phyloP scores from a whole-genome alignment of 768 basidiomycete species.

The Solioccasus polychromus region DNA sequence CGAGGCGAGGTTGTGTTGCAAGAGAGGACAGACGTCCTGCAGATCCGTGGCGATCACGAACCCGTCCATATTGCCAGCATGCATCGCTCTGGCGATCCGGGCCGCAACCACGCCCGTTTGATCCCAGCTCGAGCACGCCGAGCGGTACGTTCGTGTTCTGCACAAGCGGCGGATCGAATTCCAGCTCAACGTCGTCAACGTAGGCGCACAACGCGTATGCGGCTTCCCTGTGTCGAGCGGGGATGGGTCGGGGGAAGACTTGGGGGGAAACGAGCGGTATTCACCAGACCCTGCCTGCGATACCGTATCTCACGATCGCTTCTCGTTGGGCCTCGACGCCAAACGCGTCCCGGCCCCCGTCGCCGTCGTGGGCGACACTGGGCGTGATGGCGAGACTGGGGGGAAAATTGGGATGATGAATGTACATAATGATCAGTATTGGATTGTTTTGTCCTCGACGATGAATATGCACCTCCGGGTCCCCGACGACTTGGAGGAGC shows the following conservation, averaged over 20 bases:
- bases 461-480: conserved; percentile 13
- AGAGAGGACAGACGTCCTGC: conserved; percentile 61
- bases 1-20: conserved; percentile 38
- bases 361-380: neutral
- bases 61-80: conserved; percentile 4
- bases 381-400: conserved; percentile 2
- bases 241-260: neutral
- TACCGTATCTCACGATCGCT: conserved; percentile 72
- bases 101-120: conserved; percentile 66
- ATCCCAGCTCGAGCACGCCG: conserved; percentile 72
- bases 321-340: conserved; percentile 40
- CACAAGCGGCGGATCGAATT: conserved; percentile 58
- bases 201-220: conserved; percentile 61
- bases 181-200: conserved; percentile 36
- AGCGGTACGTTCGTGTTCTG: conserved; percentile 11
- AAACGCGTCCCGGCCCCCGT: too few relatives aligned
- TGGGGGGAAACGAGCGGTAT: conserved; percentile 13
- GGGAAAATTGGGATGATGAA: conserved; percentile 43
- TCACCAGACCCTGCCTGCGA: conserved; percentile 85
- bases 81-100: conserved; percentile 44
- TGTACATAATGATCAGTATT: too few relatives aligned
- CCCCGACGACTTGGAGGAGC: conserved; percentile 23
- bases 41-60: conserved; percentile 67
- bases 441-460: neutral
- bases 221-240: conserved; percentile 68